Percentiles rank a stretch among this genome's conserved stretches.
Evolutionary conservation across 805 yeast genomes (phyloP).

Genomic region (Starmerella roubikii): DNA sequence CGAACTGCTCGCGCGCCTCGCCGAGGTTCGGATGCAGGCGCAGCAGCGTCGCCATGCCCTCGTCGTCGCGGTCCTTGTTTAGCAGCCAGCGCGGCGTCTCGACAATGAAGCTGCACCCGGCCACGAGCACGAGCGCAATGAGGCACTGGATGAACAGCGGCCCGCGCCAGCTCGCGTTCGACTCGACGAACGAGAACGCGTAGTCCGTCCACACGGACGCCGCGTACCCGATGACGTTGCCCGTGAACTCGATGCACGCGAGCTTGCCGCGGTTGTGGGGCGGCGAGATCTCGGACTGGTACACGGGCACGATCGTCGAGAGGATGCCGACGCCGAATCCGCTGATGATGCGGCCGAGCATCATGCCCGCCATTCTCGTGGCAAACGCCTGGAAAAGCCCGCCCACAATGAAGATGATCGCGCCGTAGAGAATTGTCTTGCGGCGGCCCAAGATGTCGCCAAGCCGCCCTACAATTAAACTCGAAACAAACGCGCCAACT

Average conservation of each 20-base stretch:
- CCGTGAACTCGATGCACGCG: slow-evolving; percentile 80
- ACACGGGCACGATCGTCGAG: slow-evolving; percentile 74
- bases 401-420: slow-evolving; percentile 63
- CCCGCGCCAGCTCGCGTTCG: slow-evolving; percentile 58
- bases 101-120: slow-evolving; percentile 67
- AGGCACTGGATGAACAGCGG: slow-evolving; percentile 66
- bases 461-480: slow-evolving; percentile 61
- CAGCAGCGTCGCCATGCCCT: slow-evolving; percentile 74
- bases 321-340: slow-evolving; percentile 83
- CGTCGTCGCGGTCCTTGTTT: slow-evolving; percentile 62
- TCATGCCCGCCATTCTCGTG: slow-evolving; percentile 39
- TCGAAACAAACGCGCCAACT: slow-evolving; percentile 71
- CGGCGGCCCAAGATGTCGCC: slow-evolving; percentile 73
- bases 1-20: slow-evolving; percentile 56
- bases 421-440: slow-evolving; percentile 66
- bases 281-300: slow-evolving; percentile 80
- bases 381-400: slow-evolving; percentile 62
- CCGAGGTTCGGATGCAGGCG: slow-evolving; percentile 54
- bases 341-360: slow-evolving; percentile 61
- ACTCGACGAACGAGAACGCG: slow-evolving; percentile 48
- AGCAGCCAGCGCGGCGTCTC: slow-evolving; percentile 87
- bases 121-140: slow-evolving; percentile 51
- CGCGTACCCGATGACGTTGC: slow-evolving; percentile 70
- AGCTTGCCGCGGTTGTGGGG: slow-evolving; percentile 72
- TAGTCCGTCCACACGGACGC: slow-evolving; percentile 82